A percentile compares a stretch with the other conserved stretches of the same genome.
Evolutionary conservation across 768 basidiomycete species (phyloP).

Genomic region (Fomitopsis serialis): DNA sequence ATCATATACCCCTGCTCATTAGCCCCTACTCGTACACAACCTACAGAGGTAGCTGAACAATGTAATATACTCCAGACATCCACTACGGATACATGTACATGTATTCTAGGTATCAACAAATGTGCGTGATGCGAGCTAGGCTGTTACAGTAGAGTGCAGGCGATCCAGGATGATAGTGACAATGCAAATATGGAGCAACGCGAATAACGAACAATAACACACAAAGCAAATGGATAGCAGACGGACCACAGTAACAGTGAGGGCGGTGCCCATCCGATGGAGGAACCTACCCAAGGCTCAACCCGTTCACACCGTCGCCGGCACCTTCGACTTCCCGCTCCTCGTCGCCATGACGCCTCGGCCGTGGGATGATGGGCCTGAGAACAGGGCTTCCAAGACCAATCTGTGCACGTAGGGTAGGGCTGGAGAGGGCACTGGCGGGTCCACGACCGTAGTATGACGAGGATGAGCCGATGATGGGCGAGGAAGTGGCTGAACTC

Average conservation of each 20-base stretch:
- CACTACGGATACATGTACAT: conserved; percentile 2
- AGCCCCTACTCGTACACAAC: conserved; percentile 92
- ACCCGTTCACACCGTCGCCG: conserved; percentile 67
- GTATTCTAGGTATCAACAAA: neutral
- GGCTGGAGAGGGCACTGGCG: conserved; percentile 62
- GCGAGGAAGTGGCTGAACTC: conserved; percentile 63
- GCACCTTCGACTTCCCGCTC: conserved; percentile 75
- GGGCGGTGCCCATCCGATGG: neutral
- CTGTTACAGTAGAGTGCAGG: neutral
- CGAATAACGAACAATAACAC: neutral
- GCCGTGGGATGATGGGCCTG: conserved; percentile 52
- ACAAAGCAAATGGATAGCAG: conserved; percentile 9
- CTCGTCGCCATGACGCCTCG: conserved; percentile 40
- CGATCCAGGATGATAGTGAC: neutral
- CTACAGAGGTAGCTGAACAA: conserved; percentile 75
- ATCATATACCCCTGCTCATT: conserved; percentile 88
- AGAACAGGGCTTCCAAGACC: conserved; percentile 74
- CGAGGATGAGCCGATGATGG: conserved; percentile 52
- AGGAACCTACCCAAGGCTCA: conserved; percentile 36
- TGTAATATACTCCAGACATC: neutral
- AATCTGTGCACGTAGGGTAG: conserved; percentile 66
- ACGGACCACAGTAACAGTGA: neutral
- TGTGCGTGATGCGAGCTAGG: neutral
- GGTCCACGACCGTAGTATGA: conserved; percentile 38
- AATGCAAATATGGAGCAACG: neutral